A percentile compares a stretch with the other conserved stretches of the same genome.
Conservation (phyloP, 495 filamentous ascomycete genomes). For the Cairneyella variabilis region DNA sequence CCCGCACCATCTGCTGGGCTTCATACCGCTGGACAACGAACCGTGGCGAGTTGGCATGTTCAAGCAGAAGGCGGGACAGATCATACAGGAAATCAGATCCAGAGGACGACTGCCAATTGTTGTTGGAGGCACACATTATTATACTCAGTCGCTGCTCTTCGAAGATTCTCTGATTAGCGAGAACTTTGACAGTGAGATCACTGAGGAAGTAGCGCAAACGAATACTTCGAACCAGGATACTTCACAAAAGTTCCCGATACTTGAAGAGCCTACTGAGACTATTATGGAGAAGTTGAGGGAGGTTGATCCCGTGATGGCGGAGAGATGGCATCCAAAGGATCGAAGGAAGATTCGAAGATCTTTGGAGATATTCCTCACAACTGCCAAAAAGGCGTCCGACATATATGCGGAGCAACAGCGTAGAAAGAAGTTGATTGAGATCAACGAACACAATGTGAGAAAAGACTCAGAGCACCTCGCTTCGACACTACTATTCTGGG, state of each 20-base stretch:
- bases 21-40: slow-evolving; percentile 65
- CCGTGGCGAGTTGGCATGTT: slow-evolving; percentile 81
- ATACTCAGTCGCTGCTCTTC: slow-evolving; percentile 84
- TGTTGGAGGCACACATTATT: slow-evolving; percentile 94
- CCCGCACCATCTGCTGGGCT: slow-evolving; percentile 84
- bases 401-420: slow-evolving; percentile 72
- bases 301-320: slow-evolving; percentile 87
- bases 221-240: slow-evolving; percentile 7
- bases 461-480: slow-evolving; percentile 45
- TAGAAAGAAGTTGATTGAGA: not conserved
- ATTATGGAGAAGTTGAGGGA: slow-evolving; percentile 68
- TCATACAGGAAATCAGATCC: slow-evolving; percentile 72
- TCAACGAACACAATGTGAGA: slow-evolving; percentile 8
- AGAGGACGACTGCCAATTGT: slow-evolving; percentile 82
- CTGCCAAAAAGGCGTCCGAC: slow-evolving; percentile 76
- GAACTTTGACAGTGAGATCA: slow-evolving; percentile 24
- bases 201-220: slow-evolving; percentile 29
- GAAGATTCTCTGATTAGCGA: slow-evolving; percentile 55
- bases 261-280: slow-evolving; percentile 62
- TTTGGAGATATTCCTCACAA: slow-evolving; percentile 81
- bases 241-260: slow-evolving; percentile 58
- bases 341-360: slow-evolving; percentile 84
- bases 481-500: slow-evolving; percentile 81
- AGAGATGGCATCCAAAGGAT: slow-evolving; percentile 92
- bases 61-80: slow-evolving; percentile 57